Conservation (phyloP, 192 early-diverging fungal genomes). For the Rhizoclosmatium sp. region DNA sequence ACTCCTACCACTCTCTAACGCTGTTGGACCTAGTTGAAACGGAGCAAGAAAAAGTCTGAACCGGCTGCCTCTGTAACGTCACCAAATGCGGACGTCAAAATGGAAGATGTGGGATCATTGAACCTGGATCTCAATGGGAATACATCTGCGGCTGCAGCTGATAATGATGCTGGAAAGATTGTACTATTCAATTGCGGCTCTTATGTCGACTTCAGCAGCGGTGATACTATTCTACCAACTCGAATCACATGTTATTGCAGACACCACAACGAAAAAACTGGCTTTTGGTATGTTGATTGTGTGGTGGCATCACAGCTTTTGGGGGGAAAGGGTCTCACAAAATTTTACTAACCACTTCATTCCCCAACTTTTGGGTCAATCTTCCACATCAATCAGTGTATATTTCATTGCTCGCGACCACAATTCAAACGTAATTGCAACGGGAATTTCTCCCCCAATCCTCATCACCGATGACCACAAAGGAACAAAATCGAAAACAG, state of each 20-base stretch:
- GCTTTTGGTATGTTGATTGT: constrained; percentile 73
- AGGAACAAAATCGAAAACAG: constrained; percentile 72
- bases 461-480: constrained; percentile 99
- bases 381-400: constrained; percentile 56
- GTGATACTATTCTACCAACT: constrained; percentile 88
- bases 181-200: constrained; percentile 89
- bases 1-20: constrained; percentile 28
- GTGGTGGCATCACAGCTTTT: too few species aligned
- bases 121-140: constrained; percentile 61
- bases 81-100: constrained; percentile 45
- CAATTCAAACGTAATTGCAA: constrained; percentile 71
- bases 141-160: constrained; percentile 52
- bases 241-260: constrained; percentile 97
- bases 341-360: constrained; percentile 2
- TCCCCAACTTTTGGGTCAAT: neutral
- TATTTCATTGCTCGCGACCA: constrained; percentile 81
- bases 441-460: constrained; percentile 87
- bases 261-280: constrained; percentile 92
- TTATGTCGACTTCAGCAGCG: constrained; percentile 86
- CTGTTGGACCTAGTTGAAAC: constrained; percentile 34
- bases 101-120: constrained; percentile 42
- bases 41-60: constrained; percentile 23
- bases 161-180: constrained; percentile 79
- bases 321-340: neutral
- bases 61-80: constrained; percentile 35